These are phyloP conservation scores for Trichoderma pleuroti DNA, from an alignment of 2,329 filamentous ascomycete species.

Conservation along the genomic window DNA sequence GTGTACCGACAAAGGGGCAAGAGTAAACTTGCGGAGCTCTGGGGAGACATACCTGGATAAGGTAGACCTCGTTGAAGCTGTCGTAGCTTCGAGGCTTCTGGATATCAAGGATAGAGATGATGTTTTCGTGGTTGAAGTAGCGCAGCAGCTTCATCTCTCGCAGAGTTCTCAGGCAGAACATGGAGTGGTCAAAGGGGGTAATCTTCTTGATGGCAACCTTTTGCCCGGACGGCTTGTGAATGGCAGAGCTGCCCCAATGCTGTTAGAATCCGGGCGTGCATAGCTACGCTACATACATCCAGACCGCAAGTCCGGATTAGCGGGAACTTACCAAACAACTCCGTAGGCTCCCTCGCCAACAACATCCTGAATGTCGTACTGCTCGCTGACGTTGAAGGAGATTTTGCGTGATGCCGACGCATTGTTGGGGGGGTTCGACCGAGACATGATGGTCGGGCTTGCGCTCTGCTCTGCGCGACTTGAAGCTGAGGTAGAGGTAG, in stretches of 20 bases:
- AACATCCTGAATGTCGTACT: conserved; percentile 99
- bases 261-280: neutral
- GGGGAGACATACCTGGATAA: conserved; percentile 75
- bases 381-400: conserved; percentile 98
- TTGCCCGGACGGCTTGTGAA: conserved; percentile 96
- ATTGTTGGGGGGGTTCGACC: conserved; percentile 54
- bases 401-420: conserved; percentile 78
- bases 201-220: conserved; percentile 99
- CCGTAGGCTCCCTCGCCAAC: conserved; percentile 98
- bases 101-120: conserved; percentile 98
- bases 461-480: conserved; percentile 7
- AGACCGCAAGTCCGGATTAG: neutral
- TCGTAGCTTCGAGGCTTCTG: conserved; percentile 97
- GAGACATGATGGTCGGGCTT: conserved; percentile 45
- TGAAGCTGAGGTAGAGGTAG: neutral
- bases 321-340: conserved; percentile 82
- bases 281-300: neutral
- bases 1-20: neutral
- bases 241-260: conserved; percentile 66
- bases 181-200: conserved; percentile 97
- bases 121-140: conserved; percentile 99
- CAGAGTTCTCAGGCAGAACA: conserved; percentile 94
- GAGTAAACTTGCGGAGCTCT: neutral
- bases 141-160: conserved; percentile 98
- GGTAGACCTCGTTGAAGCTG: conserved; percentile 94